Evolutionary conservation across 176 grass and related monocot genomes (phyloP), one percentile per base, ranked within the genome.

Genomic region (Zoysia pacifica): DNA sequence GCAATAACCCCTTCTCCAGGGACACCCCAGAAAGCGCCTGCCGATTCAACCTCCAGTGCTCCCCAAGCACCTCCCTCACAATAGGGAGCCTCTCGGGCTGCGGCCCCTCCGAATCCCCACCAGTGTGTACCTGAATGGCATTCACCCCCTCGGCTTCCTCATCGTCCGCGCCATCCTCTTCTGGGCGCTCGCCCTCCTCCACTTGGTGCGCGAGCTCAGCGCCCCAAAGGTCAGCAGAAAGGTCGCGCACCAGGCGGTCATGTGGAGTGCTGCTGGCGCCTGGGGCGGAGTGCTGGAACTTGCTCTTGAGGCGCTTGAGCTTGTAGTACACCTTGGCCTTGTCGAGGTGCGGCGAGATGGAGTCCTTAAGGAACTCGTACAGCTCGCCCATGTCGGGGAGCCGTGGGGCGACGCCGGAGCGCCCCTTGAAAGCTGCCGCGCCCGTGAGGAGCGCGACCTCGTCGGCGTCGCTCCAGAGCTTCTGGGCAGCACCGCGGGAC

Each of bases 301-400:
- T 94, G 87, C 89, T 84, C 87, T 97, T 97, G 75, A 94, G 87
- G 28, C 89, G 89, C 91, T 91, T 94, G 62, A 94, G 91, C 85
- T 97, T 97, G 89, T 97, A 97, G 78, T 87, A 89, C 2, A 84
- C 70, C 85, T 92, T 91, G 78, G 86, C 80, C 62, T 82, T 79
- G 79, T 88, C 70, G 36, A 94, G 76, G 85, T 92, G 82, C 1
- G 79, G 69, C 4, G 82, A 39, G 54, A 97, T 70, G 49, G 63
- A 77, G 45, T 56, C 86, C 80, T 37, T 82, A 28, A 97, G 44
- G 62, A 80, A 82, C 9, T 93, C 80, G 50, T 78, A 93, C 36
- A 97, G 82, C 2, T 78, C 77, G 11, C 42, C 72, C 58, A 90
- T 90, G 49, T 89, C 84, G 5, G 72, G 79, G 8, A 73, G 77